These are phyloP conservation scores for Fraxinus ornus DNA, from an alignment of 305 asterid genomes.

Conservation along the genomic window DNA sequence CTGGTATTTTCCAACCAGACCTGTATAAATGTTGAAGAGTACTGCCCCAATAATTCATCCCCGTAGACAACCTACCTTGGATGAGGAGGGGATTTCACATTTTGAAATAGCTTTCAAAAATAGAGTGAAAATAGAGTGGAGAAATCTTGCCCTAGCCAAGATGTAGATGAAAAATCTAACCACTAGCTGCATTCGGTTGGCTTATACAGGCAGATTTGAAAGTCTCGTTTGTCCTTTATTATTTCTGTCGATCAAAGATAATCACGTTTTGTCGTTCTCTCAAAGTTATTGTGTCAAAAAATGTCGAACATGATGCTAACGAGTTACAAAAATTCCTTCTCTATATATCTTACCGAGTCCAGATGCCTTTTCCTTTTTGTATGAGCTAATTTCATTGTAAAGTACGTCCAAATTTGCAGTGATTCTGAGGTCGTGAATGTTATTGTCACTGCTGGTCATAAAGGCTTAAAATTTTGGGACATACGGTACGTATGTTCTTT, in stretches of 20 bases:
- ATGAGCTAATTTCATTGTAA: slow-evolving; percentile 7
- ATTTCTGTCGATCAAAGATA: not conserved
- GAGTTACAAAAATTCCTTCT: not conserved
- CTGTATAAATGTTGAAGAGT: not conserved
- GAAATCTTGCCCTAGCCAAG: not conserved
- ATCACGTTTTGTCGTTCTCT: not conserved
- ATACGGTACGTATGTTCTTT: slow-evolving; percentile 55
- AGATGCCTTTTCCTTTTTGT: slow-evolving; percentile 11
- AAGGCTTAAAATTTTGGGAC: slow-evolving; percentile 91
- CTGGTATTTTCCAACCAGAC: not conserved
- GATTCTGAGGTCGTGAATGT: slow-evolving; percentile 57
- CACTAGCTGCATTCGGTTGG: not conserved
- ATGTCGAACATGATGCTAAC: slow-evolving; percentile 1
- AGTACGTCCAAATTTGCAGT: slow-evolving; percentile 45
- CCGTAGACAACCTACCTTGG: not conserved
- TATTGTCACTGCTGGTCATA: slow-evolving; percentile 63
- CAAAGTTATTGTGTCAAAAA: not conserved
- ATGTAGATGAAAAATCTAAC: not conserved
- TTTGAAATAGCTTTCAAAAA: not conserved
- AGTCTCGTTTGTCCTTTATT: not conserved
- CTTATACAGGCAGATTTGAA: not conserved
- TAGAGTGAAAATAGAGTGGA: not conserved
- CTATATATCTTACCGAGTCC: not conserved
- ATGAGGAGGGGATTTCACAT: not conserved
- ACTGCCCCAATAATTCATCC: not conserved